Percentiles rank a stretch among this genome's conserved stretches.
Conservation (phyloP, 345 rosid species). For the Firmiana major region DNA sequence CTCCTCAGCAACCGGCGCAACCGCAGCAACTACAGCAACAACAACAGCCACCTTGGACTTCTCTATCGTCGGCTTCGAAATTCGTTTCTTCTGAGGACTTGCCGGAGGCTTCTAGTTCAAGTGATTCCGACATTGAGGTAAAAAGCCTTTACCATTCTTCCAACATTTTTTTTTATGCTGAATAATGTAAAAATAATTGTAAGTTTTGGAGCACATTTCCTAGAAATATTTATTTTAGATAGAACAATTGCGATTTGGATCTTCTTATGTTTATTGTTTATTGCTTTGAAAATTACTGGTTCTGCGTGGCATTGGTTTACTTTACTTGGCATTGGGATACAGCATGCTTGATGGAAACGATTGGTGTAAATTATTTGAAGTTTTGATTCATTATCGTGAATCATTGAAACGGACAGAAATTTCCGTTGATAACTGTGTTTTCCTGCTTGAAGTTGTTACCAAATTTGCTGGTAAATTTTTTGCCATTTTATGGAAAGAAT, state of each 20-base stretch:
- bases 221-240: background rate
- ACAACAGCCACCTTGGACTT: constrained; percentile 49
- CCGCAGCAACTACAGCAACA: constrained; percentile 32
- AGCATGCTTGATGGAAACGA: background rate
- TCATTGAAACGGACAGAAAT: background rate
- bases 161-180: background rate
- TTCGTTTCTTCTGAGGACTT: constrained; percentile 39
- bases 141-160: background rate
- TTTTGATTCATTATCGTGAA: background rate
- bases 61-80: constrained; percentile 48
- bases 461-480: background rate
- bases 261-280: background rate
- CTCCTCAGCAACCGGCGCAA: constrained; percentile 20
- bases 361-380: background rate
- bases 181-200: background rate
- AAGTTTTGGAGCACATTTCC: background rate
- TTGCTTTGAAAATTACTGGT: background rate
- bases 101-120: constrained; percentile 49
- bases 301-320: background rate
- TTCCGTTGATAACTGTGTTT: background rate
- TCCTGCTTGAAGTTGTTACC: background rate
- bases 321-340: background rate
- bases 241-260: background rate
- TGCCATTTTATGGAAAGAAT: background rate
- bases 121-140: constrained; percentile 94